Evolutionary conservation across 2,329 filamentous ascomycete species (phyloP), one percentile per base, ranked within the genome.

Genomic region (Delphinella strobiligena): DNA sequence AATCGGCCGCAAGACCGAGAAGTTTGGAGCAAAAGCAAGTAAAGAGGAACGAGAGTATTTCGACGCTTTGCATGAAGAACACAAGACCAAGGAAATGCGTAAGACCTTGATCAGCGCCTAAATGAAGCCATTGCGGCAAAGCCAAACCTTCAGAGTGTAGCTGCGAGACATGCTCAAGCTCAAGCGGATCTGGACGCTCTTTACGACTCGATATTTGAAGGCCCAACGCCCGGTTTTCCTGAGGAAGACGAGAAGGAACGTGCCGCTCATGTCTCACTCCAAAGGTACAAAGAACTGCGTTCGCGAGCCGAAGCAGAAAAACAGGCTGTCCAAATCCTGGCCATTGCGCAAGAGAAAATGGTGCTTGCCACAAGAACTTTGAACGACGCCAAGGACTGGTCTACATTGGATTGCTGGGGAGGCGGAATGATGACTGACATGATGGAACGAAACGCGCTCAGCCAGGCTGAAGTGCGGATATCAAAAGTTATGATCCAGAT

Each of bases 31-130:
- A n/a, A 63, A 61, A 36, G 67, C 69, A 11, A 62, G 63, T 36
- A 71, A 68, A 45, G 72, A 75, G 52, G 71, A 75, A 51, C 55
- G 59, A 32, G 71, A 75, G 45, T 76, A 74, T 51, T 61, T 72
- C 18, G 64, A 71, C 34, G 71, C 65, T 0, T 60, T 72, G 34
- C 66, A 72, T 43, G 54, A 64, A 19, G 61, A 69, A 42, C 61
- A 68, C 17, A 59, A 65, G 17, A 64, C 66, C 31, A 61, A 64
- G 34, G 61, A 66, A 30, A 49, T 62, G 36, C 60, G 66, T 29
- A 56, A 2, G 56, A 59, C 37, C 49, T 75, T 2, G 54, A 57
- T 4, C 37, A 37, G 1, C 61, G 67, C 41, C 57, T 69, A 1
- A 45, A 52, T 0, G 58, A 66, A 3, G 71, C 71, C 0, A 46